Conservation (phyloP, 805 yeast genomes). For the Myxozyma neotropica region DNA sequence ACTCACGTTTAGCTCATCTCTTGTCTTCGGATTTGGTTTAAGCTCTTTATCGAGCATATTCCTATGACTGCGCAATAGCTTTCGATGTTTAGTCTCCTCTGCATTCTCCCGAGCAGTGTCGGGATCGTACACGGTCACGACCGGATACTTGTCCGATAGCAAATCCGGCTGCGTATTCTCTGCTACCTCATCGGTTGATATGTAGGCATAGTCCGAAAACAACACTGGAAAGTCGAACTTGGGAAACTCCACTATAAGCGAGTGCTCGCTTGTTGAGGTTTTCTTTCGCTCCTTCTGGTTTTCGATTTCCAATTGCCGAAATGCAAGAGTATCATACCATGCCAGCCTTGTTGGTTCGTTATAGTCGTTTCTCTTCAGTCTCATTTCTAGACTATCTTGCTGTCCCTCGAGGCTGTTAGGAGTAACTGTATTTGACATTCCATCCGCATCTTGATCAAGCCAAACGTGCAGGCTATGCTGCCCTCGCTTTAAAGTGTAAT, state of each 20-base stretch:
- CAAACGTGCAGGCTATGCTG: slow-evolving; percentile 59
- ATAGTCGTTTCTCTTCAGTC: slow-evolving; percentile 58
- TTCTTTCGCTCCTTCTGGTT: slow-evolving; percentile 35
- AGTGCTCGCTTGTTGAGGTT: slow-evolving; percentile 37
- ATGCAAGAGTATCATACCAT: slow-evolving; percentile 76
- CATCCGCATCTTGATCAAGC: slow-evolving; percentile 44
- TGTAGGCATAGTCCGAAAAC: slow-evolving; percentile 58
- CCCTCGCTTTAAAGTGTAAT: slow-evolving; percentile 70
- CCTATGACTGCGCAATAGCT: slow-evolving; percentile 80
- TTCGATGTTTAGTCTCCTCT: slow-evolving; percentile 82
- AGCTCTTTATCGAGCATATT: slow-evolving; percentile 78
- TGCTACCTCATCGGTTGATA: slow-evolving; percentile 15
- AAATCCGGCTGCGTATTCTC: not conserved
- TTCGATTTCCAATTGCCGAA: slow-evolving; percentile 55
- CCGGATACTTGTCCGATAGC: slow-evolving; percentile 23
- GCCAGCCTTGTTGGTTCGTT: slow-evolving; percentile 62
- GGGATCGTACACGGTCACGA: slow-evolving; percentile 60
- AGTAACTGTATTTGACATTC: slow-evolving; percentile 38
- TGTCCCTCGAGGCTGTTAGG: slow-evolving; percentile 38
- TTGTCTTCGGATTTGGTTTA: slow-evolving; percentile 81
- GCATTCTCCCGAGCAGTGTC: slow-evolving; percentile 74
- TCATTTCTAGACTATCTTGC: slow-evolving; percentile 53
- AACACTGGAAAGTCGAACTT: slow-evolving; percentile 74
- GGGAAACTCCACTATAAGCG: slow-evolving; percentile 58
- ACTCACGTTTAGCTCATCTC: slow-evolving; percentile 64